Evolutionary conservation across 345 rosid species (phyloP).

Genomic region (Salix udensis): DNA sequence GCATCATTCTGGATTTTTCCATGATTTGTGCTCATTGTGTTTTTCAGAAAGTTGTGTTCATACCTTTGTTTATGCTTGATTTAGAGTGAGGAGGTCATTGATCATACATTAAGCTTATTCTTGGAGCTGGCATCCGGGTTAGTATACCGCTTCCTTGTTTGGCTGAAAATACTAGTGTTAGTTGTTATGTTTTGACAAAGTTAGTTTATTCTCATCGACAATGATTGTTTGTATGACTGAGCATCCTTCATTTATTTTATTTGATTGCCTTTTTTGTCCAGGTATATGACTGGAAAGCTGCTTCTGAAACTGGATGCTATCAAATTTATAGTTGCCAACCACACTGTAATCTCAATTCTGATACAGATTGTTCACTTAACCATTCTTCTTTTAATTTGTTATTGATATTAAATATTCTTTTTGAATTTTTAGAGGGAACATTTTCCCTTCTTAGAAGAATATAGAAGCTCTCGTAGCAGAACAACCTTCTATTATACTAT

Average conservation of each 20-base stretch:
- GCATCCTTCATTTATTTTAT: neutral
- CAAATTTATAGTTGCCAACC: constrained; percentile 89
- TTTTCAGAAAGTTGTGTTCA: constrained; percentile 11
- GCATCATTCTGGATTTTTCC: neutral
- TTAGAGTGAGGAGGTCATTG: constrained; percentile 90
- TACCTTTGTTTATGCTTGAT: constrained; percentile 21
- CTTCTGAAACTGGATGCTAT: constrained; percentile 89
- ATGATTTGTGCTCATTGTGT: constrained; percentile 3
- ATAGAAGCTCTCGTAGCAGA: constrained; percentile 92
- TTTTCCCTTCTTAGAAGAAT: constrained; percentile 88
- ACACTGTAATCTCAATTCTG: constrained; percentile 60
- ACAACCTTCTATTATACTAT: constrained; percentile 91
- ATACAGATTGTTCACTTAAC: constrained; percentile 12
- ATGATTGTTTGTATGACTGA: constrained; percentile 3
- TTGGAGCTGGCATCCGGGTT: constrained; percentile 95
- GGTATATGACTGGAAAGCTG: constrained; percentile 97
- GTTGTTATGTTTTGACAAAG: constrained; percentile 5
- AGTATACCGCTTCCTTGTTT: constrained; percentile 29
- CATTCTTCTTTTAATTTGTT: constrained; percentile 13
- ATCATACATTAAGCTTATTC: constrained; percentile 91
- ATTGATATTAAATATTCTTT: neutral
- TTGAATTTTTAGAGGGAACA: constrained; percentile 68
- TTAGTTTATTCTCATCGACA: neutral
- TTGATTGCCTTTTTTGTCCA: constrained; percentile 22
- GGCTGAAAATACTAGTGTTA: neutral